Conservation (phyloP, 2,329 filamentous ascomycete species). For the Amauroascus verrucosus region DNA sequence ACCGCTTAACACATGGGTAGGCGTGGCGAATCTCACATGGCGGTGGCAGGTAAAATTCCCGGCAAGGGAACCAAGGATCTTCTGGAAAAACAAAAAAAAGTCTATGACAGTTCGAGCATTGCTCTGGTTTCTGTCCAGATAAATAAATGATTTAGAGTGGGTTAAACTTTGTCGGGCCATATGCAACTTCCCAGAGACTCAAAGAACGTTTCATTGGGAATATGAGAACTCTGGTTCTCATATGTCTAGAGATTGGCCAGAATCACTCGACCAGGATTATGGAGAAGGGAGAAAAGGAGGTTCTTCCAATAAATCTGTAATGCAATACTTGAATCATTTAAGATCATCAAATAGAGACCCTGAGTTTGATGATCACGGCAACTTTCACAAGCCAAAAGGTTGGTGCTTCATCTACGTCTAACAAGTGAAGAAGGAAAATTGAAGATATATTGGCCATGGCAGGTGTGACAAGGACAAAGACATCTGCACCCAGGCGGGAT, state of each 20-base stretch:
- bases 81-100: not conserved
- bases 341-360: not conserved
- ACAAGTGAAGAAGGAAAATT: not conserved
- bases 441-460: not conserved
- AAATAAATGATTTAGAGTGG: not conserved
- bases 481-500: constrained; percentile 9
- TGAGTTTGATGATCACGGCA: not conserved
- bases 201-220: not conserved
- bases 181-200: not conserved
- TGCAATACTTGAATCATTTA: not conserved
- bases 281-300: not conserved
- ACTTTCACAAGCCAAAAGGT: not conserved
- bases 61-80: not conserved
- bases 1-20: not conserved
- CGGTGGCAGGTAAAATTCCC: not conserved
- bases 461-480: not conserved
- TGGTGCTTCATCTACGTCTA: not conserved
- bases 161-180: not conserved
- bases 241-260: not conserved
- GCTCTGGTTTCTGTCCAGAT: too few species aligned
- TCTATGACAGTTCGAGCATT: too few species aligned
- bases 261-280: not conserved
- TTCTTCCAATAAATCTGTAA: not conserved
- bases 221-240: not conserved
- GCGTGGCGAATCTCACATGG: constrained; percentile 5